Base-by-base conservation (phyloP, 768 basidiomycete species). In the Melanogaster broomeanus region DNA sequence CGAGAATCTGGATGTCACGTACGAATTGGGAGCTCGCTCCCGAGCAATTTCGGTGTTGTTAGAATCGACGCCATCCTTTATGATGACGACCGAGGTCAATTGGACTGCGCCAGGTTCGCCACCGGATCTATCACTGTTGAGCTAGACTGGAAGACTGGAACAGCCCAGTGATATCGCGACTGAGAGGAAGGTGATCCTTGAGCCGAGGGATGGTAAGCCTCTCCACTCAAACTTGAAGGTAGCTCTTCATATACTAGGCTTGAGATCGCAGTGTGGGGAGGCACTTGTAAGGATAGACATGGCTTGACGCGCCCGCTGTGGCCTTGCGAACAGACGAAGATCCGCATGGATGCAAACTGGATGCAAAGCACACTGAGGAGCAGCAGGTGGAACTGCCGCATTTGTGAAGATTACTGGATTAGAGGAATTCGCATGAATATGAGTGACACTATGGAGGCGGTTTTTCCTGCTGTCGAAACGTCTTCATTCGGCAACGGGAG, bases 51-150 rank as follows among this genome's bases (percentile, higher is more conserved):
- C 84, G 0, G 61, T 62, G 58, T 77, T 81, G 58, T 85, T 83
- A 0, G 80, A 75, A 42, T 85, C 84, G 5, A 82, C 74, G 11
- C 85, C 84, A 42, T 85, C 84, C 78, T 85, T 86, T 62, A 85
- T 84, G 44, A 85, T 83, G 55, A 85, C 83, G 8, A 76, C 74
- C 12, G 86, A 70, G 0, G 74, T 81, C 0, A 81, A 84, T 49
- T 75, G 78, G 66, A 85, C 18, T 85, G 71, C 13, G 69, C 71
- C 0, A 81, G 83, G 59, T 85, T 85, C 0, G 77, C 68, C 2
- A 75, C 70, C 6, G 84, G 84, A 51, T 86, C 80, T 4, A 85
- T 65, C 13, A 85, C 76, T 0, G 76, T 72, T 1, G 79, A 75
- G 15, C 79, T 79, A 0, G 80, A 76, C 51, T 83, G 82, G 65